Percentiles rank a stretch among this genome's conserved stretches.
Conservation (phyloP, 2,329 filamentous ascomycete species). For the Fusarium goolgardi region DNA sequence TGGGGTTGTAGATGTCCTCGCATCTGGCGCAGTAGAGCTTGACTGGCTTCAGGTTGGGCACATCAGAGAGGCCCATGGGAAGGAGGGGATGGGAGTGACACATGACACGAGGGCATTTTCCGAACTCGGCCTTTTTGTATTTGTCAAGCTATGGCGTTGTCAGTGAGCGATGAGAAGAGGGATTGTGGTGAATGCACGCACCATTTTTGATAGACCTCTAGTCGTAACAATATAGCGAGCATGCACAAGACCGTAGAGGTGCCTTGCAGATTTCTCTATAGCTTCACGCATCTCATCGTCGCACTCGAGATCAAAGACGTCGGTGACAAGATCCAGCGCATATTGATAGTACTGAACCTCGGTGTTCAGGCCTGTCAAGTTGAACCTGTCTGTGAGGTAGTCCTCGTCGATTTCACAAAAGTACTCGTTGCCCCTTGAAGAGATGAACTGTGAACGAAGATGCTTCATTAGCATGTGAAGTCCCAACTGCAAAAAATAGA, state of each 20-base stretch:
- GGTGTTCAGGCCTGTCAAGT: conserved; percentile 94
- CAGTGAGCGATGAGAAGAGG: not conserved
- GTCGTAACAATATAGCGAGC: conserved; percentile 98
- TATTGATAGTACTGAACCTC: conserved; percentile 99
- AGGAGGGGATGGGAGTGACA: conserved; percentile 93
- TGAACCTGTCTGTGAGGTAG: conserved; percentile 97
- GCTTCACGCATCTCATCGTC: conserved; percentile 98
- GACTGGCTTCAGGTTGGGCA: conserved; percentile 87
- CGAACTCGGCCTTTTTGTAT: conserved; percentile 98
- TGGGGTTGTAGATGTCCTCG: conserved; percentile 99
- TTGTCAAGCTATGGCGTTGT: conserved; percentile 82
- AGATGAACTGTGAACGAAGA: conserved; percentile 80
- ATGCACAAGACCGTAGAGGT: conserved; percentile 95
- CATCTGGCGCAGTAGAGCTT: conserved; percentile 98
- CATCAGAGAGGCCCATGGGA: conserved; percentile 92
- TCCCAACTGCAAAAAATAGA: conserved; percentile 1
- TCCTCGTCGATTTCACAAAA: conserved; percentile 99
- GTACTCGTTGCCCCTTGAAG: conserved; percentile 96
- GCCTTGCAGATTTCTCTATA: conserved; percentile 95
- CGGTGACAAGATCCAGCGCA: conserved; percentile 95
- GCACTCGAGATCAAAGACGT: conserved; percentile 98
- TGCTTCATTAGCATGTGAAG: conserved; percentile 31
- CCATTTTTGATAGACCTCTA: conserved; percentile 94
- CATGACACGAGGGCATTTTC: conserved; percentile 96
- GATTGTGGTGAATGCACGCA: conserved; percentile 54